A percentile compares a stretch with the other conserved stretches of the same genome.
phyloP scores from a whole-genome alignment of 176 grass and related monocot species.

The Avena atlantica region DNA sequence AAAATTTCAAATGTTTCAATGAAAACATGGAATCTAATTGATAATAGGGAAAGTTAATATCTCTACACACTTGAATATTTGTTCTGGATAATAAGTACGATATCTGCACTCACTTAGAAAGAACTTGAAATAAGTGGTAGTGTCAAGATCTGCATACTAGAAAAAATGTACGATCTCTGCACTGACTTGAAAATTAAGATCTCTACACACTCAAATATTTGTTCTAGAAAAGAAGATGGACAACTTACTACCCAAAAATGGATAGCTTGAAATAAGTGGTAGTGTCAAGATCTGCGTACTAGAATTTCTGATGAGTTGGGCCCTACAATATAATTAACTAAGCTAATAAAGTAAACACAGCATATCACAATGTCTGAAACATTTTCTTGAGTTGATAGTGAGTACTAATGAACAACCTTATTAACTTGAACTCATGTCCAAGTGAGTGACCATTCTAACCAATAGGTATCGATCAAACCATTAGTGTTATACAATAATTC shows the following conservation, averaged over 20 bases:
- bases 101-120: too few species aligned
- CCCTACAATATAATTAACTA: neutral
- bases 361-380: too few species aligned
- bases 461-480: neutral
- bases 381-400: too few species aligned
- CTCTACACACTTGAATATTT: too few species aligned
- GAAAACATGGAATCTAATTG: too few species aligned
- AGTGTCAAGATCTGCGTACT: slow-evolving; percentile 71
- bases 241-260: too few species aligned
- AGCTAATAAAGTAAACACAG: neutral
- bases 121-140: slow-evolving; percentile 62
- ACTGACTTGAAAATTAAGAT: too few species aligned
- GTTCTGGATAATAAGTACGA: too few species aligned
- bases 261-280: slow-evolving; percentile 56
- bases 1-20: too few species aligned
- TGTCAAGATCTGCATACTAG: slow-evolving; percentile 67
- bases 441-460: neutral
- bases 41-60: too few species aligned
- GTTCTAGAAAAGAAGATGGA: too few species aligned
- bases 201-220: too few species aligned
- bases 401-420: neutral
- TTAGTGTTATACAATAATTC: neutral
- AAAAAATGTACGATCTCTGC: neutral
- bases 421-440: neutral
- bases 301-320: slow-evolving; percentile 31